Conservation (phyloP, 768 basidiomycete genomes). For the Russula sp. region DNA sequence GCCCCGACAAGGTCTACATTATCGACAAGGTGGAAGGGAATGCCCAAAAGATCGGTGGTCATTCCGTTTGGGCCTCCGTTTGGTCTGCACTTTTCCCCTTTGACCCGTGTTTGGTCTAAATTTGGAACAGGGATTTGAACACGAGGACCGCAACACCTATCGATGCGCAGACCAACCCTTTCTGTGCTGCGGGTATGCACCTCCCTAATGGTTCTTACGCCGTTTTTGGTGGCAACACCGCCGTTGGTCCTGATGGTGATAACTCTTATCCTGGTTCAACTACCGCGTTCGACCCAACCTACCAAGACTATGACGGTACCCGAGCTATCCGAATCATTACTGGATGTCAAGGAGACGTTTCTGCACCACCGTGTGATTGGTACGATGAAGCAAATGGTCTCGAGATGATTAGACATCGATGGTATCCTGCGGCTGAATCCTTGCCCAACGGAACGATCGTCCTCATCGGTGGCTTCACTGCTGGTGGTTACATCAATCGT, state of each 20-base stretch:
- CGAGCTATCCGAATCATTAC: conserved; percentile 14
- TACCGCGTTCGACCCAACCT: background rate
- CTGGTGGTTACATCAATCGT: conserved; percentile 13
- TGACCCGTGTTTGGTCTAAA: background rate
- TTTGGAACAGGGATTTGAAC: conserved; percentile 5
- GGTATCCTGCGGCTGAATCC: conserved; percentile 11
- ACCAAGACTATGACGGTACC: background rate
- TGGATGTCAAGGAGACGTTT: background rate
- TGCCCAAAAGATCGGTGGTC: background rate
- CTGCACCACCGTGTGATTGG: background rate
- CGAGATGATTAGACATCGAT: background rate
- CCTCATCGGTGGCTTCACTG: conserved; percentile 5
- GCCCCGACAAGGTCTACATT: conserved; percentile 16
- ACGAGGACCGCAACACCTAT: background rate
- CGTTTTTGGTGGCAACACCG: conserved; percentile 13
- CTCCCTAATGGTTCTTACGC: conserved; percentile 8
- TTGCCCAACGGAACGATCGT: conserved; percentile 3
- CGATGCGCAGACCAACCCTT: background rate
- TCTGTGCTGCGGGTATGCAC: conserved; percentile 20
- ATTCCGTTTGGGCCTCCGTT: conserved; percentile 4
- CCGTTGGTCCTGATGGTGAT: background rate
- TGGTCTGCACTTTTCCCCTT: background rate
- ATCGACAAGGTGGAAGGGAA: conserved; percentile 15
- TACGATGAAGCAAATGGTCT: background rate
- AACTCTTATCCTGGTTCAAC: background rate